Evolutionary conservation across 2,329 filamentous ascomycete genomes (phyloP).

Genomic region (Decorospora gaudefroyi): DNA sequence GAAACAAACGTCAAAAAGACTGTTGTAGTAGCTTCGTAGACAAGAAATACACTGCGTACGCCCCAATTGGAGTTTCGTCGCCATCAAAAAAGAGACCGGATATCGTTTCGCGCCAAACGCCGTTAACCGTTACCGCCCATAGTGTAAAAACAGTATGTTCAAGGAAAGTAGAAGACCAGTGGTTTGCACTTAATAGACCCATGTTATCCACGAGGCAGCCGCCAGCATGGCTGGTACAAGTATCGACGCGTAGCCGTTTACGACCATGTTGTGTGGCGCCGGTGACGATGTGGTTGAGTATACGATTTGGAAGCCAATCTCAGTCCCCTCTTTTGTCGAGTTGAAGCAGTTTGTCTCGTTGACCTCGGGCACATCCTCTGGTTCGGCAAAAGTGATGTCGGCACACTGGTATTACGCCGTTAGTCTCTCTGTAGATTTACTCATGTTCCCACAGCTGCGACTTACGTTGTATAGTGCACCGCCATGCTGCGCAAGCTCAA

Average conservation of each 20-base stretch:
- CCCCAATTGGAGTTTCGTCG: constrained; percentile 7
- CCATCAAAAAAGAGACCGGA: constrained; percentile 17
- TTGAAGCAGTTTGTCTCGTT: constrained; percentile 89
- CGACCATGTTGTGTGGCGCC: constrained; percentile 29
- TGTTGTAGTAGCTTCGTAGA: background rate
- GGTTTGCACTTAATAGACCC: constrained; percentile 17
- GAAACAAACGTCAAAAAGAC: no score
- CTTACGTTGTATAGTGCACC: constrained; percentile 79
- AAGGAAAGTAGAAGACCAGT: constrained; percentile 9
- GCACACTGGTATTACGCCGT: constrained; percentile 70
- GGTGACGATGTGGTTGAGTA: constrained; percentile 61
- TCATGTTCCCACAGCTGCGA: background rate
- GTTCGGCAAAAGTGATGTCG: constrained; percentile 88
- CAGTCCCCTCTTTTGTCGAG: constrained; percentile 56
- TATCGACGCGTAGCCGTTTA: constrained; percentile 36
- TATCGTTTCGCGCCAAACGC: constrained; percentile 30
- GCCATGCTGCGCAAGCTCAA: constrained; percentile 82
- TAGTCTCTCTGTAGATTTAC: constrained; percentile 1
- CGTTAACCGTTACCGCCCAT: constrained; percentile 19
- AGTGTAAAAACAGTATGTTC: constrained; percentile 3
- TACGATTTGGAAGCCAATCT: constrained; percentile 73
- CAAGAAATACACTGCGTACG: constrained; percentile 1
- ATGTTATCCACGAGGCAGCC: constrained; percentile 35
- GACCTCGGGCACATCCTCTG: constrained; percentile 73
- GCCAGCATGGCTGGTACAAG: constrained; percentile 35